Evolutionary conservation across 805 yeast genomes (phyloP).

Genomic region (Kuraishia piskuri): DNA sequence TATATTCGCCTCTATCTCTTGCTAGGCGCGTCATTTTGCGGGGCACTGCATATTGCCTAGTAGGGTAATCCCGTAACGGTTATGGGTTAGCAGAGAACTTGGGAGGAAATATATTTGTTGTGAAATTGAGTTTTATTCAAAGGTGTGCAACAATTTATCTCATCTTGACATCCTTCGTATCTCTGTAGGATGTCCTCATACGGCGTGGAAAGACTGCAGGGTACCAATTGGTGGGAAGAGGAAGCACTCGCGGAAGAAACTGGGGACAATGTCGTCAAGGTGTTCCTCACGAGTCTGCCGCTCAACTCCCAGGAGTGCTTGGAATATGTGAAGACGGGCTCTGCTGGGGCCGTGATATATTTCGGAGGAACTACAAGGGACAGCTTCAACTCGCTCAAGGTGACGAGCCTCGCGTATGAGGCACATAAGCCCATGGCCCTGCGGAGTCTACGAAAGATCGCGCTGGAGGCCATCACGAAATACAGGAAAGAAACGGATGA

Average conservation of each 20-base stretch:
- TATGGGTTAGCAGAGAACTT: too few relatives aligned
- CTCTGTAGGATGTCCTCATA: background rate
- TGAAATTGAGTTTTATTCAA: too few relatives aligned
- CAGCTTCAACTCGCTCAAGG: conserved; percentile 30
- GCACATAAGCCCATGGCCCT: conserved; percentile 34
- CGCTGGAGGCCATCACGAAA: conserved; percentile 18
- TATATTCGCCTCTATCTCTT: too few relatives aligned
- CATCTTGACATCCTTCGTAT: too few relatives aligned
- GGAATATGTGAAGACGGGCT: background rate
- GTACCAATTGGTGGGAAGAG: background rate
- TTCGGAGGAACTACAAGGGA: conserved; percentile 46
- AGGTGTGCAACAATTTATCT: too few relatives aligned
- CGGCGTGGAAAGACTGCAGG: background rate
- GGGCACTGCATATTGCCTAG: background rate
- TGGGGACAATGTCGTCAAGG: background rate
- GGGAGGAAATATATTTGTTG: too few relatives aligned
- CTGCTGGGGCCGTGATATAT: conserved; percentile 40
- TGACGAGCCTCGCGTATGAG: conserved; percentile 33
- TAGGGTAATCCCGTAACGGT: background rate
- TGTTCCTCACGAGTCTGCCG: conserved; percentile 1
- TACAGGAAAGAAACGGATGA: conserved; percentile 15
- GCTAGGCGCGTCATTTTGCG: background rate
- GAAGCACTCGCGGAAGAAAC: background rate
- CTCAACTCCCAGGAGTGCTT: conserved; percentile 2
- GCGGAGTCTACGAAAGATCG: conserved; percentile 26